Percentiles rank a stretch among this genome's conserved stretches.
phyloP scores from a whole-genome alignment of 192 early-diverging fungal species.

The Umbelopsis isabellina region DNA sequence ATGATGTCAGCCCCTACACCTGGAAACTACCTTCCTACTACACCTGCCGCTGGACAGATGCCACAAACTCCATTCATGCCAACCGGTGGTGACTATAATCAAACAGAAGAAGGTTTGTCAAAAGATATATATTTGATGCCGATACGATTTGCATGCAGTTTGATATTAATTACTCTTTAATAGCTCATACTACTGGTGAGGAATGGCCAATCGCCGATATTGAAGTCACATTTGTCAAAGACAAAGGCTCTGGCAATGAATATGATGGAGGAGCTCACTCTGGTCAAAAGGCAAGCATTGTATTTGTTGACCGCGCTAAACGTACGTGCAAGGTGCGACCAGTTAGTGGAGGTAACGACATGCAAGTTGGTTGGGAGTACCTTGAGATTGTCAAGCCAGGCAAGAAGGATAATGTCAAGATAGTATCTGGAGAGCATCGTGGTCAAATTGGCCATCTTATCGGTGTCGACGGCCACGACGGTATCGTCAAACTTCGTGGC shows the following conservation, averaged over 20 bases:
- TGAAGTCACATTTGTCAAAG: slow-evolving; percentile 44
- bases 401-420: slow-evolving; percentile 75
- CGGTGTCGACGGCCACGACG: slow-evolving; percentile 74
- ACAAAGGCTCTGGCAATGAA: slow-evolving; percentile 31
- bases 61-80: slow-evolving; percentile 52
- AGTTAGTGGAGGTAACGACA: slow-evolving; percentile 36
- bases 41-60: slow-evolving; percentile 46
- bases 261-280: slow-evolving; percentile 45
- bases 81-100: slow-evolving; percentile 54
- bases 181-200: slow-evolving; percentile 28
- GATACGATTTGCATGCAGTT: slow-evolving; percentile 22
- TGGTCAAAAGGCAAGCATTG: slow-evolving; percentile 55
- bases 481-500: slow-evolving; percentile 70
- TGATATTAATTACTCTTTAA: not conserved
- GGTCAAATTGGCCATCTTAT: slow-evolving; percentile 68
- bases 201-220: slow-evolving; percentile 63
- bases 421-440: slow-evolving; percentile 62
- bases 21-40: slow-evolving; percentile 42
- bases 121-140: slow-evolving; percentile 40
- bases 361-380: slow-evolving; percentile 38
- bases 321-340: slow-evolving; percentile 50
- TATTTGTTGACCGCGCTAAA: slow-evolving; percentile 49
- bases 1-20: slow-evolving; percentile 47
- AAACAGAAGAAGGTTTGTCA: slow-evolving; percentile 49
- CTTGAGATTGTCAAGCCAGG: slow-evolving; percentile 62